A percentile compares a stretch with the other conserved stretches of the same genome.
phyloP scores from a whole-genome alignment of 169 alveolate species.

The Eimeria zaria region DNA sequence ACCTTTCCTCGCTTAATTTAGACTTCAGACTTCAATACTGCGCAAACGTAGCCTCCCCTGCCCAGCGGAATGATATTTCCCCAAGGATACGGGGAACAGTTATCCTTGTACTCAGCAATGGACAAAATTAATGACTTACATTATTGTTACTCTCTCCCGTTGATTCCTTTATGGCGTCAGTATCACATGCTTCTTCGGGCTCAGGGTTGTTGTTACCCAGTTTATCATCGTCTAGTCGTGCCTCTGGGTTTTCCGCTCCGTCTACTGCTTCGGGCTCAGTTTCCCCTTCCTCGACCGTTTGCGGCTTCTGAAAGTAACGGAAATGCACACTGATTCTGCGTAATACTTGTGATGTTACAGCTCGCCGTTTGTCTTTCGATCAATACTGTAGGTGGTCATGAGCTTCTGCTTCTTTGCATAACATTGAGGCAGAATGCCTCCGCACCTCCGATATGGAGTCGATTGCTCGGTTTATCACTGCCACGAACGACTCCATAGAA shows the following conservation, averaged over 20 bases:
- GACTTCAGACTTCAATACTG: background rate
- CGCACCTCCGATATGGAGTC: constrained; percentile 94
- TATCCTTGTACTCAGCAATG: background rate
- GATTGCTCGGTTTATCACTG: constrained; percentile 97
- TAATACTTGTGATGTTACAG: background rate
- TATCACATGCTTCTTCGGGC: background rate
- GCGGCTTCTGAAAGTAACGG: constrained; percentile 2
- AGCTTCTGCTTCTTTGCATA: background rate
- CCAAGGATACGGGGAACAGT: background rate
- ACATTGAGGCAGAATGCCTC: constrained; percentile 83
- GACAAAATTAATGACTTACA: constrained; percentile 46
- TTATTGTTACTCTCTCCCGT: constrained; percentile 85
- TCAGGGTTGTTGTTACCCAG: background rate
- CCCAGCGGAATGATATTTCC: background rate
- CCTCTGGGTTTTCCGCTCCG: background rate
- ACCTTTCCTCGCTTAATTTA: background rate
- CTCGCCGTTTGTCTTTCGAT: background rate
- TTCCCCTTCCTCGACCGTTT: background rate
- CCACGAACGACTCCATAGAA: constrained; percentile 97
- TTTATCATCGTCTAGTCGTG: background rate
- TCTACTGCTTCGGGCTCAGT: background rate
- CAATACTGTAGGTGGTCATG: background rate
- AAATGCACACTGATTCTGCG: background rate
- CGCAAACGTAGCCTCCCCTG: background rate
- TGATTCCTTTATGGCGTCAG: background rate